phyloP scores from a whole-genome alignment of 768 basidiomycete species.

The Tephrocybe sp. region DNA sequence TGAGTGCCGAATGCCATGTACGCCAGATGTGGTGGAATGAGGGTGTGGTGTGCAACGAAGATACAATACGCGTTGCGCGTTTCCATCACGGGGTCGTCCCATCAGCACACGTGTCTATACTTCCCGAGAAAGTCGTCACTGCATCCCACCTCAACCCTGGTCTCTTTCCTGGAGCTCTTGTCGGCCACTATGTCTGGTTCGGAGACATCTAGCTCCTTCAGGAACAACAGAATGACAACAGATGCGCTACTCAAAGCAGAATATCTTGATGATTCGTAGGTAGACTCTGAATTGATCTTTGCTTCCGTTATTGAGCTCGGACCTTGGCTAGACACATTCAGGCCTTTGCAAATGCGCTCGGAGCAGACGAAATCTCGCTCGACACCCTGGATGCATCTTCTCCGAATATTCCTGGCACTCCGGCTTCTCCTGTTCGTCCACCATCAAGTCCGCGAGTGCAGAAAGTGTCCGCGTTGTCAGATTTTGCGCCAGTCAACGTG shows the following conservation, averaged over 20 bases:
- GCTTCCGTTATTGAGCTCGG: conserved; percentile 2
- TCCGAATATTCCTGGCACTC: conserved; percentile 40
- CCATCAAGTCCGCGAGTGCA: conserved; percentile 46
- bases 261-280: conserved; percentile 76
- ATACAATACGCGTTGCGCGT: no score
- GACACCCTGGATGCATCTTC: conserved; percentile 35
- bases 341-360: conserved; percentile 77
- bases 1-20: no score
- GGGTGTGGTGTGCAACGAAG: no score
- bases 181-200: conserved; percentile 1
- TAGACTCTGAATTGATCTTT: conserved; percentile 7
- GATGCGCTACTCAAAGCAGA: conserved; percentile 44
- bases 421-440: conserved; percentile 26
- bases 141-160: neutral
- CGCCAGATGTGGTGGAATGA: no score
- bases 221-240: conserved; percentile 7
- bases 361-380: conserved; percentile 52
- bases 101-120: neutral
- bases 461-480: conserved; percentile 82
- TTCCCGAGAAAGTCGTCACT: neutral
- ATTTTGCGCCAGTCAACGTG: conserved; percentile 89
- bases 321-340: conserved; percentile 49
- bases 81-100: no score
- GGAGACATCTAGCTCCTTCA: neutral
- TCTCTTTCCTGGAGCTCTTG: neutral